Conservation (phyloP, 2,329 filamentous ascomycete species). For the Fusarium longipes region DNA sequence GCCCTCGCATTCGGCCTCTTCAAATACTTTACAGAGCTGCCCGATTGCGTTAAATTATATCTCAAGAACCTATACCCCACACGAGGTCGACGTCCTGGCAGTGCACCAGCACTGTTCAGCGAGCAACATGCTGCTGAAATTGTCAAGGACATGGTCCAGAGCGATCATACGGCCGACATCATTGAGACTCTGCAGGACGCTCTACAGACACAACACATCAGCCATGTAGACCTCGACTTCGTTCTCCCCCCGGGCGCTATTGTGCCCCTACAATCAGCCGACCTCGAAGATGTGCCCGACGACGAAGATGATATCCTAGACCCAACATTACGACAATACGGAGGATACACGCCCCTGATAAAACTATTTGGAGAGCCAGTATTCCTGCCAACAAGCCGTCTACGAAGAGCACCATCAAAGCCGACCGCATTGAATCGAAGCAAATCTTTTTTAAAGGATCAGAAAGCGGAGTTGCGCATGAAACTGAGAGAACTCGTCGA, state of each 20-base stretch:
- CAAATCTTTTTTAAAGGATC: constrained; percentile 80
- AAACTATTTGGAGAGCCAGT: constrained; percentile 84
- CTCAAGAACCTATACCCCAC: constrained; percentile 70
- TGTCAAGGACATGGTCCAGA: constrained; percentile 83
- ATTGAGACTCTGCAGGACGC: constrained; percentile 79
- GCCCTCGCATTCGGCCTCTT: constrained; percentile 91
- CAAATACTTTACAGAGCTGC: constrained; percentile 93
- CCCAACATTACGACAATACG: constrained; percentile 76
- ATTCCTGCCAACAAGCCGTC: constrained; percentile 85
- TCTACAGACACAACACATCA: constrained; percentile 82
- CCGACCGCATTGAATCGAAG: constrained; percentile 82
- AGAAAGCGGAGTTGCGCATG: constrained; percentile 85
- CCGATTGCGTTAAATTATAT: constrained; percentile 77
- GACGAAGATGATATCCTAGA: constrained; percentile 75
- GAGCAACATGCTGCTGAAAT: constrained; percentile 94
- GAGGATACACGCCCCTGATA: constrained; percentile 79
- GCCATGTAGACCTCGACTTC: constrained; percentile 88
- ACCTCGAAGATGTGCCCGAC: constrained; percentile 68
- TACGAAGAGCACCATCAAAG: constrained; percentile 88
- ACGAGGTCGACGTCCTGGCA: constrained; percentile 69
- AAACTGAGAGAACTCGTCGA: constrained; percentile 92
- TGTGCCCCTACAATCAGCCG: constrained; percentile 69
- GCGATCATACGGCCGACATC: constrained; percentile 80
- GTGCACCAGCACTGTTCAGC: constrained; percentile 78
- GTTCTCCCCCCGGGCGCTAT: constrained; percentile 84